Evolutionary conservation across 345 rosid species (phyloP).

Genomic region (Eucalyptus cloeziana): DNA sequence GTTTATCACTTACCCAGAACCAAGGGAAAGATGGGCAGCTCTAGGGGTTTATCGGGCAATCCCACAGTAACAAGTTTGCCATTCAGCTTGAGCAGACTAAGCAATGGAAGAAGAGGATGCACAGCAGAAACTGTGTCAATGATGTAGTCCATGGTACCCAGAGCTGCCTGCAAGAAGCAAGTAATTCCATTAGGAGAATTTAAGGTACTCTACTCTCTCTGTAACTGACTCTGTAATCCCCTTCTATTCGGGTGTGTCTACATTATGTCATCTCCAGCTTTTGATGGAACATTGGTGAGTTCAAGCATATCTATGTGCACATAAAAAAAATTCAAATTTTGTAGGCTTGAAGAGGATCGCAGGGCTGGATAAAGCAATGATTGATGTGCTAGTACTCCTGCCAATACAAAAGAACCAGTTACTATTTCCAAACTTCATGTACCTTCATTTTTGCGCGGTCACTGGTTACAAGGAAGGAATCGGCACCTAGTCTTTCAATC

Average conservation of each 20-base stretch:
- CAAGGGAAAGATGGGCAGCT: constrained; percentile 62
- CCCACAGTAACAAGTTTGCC: constrained; percentile 74
- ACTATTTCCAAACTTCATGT: background rate
- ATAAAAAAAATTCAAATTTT: background rate
- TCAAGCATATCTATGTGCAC: background rate
- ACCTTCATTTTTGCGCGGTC: constrained; percentile 68
- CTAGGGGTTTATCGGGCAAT: constrained; percentile 68
- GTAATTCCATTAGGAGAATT: background rate
- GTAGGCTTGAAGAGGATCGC: background rate
- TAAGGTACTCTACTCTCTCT: background rate
- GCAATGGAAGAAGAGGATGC: constrained; percentile 61
- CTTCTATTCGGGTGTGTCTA: background rate
- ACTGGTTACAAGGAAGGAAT: constrained; percentile 43
- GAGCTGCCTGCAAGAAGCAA: constrained; percentile 34
- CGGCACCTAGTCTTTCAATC: constrained; percentile 38
- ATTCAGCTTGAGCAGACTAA: constrained; percentile 53
- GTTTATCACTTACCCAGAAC: constrained; percentile 33
- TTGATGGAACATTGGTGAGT: background rate
- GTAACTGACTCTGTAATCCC: background rate
- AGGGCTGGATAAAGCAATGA: background rate
- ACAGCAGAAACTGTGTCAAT: constrained; percentile 81
- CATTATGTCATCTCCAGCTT: background rate
- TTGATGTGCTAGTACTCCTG: background rate
- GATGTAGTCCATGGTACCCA: constrained; percentile 69
- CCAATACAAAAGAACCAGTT: background rate